These are phyloP conservation scores for Geotrichum carabidarum DNA, from an alignment of 1,139 yeast genomes.

Conservation along the genomic window DNA sequence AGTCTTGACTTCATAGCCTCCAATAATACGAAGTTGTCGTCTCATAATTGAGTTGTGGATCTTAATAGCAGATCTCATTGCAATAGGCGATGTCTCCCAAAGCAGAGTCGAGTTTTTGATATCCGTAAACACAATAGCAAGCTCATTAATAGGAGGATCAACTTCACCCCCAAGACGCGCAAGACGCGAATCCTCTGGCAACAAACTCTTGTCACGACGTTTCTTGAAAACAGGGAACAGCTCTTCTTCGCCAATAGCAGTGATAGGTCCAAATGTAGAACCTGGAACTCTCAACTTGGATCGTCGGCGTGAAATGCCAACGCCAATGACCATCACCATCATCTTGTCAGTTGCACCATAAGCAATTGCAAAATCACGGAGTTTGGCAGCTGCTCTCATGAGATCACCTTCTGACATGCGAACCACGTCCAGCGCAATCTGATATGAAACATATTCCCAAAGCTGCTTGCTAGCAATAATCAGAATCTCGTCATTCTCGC, in stretches of 20 bases:
- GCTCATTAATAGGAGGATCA: slow-evolving; percentile 88
- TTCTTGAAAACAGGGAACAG: slow-evolving; percentile 47
- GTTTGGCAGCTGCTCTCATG: slow-evolving; percentile 85
- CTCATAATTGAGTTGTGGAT: slow-evolving; percentile 93
- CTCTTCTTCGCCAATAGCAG: slow-evolving; percentile 44
- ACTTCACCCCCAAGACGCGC: slow-evolving; percentile 88
- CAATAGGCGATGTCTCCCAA: slow-evolving; percentile 91
- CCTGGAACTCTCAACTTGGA: slow-evolving; percentile 33
- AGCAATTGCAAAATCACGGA: slow-evolving; percentile 89
- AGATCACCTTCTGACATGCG: slow-evolving; percentile 83
- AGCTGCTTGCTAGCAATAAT: slow-evolving; percentile 80
- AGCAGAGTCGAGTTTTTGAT: slow-evolving; percentile 86
- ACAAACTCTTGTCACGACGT: slow-evolving; percentile 47
- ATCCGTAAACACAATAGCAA: slow-evolving; percentile 96
- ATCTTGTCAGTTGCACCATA: slow-evolving; percentile 82
- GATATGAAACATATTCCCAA: slow-evolving; percentile 81
- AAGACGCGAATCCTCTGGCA: slow-evolving; percentile 70
- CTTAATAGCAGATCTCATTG: slow-evolving; percentile 95
- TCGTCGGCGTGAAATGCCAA: slow-evolving; percentile 40
- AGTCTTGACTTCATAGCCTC: slow-evolving; percentile 96
- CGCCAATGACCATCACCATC: slow-evolving; percentile 76
- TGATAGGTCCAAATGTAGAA: slow-evolving; percentile 12
- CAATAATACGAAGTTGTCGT: slow-evolving; percentile 82
- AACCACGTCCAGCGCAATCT: slow-evolving; percentile 85
- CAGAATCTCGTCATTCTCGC: slow-evolving; percentile 73